Conservation (phyloP, 2,329 filamentous ascomycete genomes). For the Clarireedia paspali region DNA sequence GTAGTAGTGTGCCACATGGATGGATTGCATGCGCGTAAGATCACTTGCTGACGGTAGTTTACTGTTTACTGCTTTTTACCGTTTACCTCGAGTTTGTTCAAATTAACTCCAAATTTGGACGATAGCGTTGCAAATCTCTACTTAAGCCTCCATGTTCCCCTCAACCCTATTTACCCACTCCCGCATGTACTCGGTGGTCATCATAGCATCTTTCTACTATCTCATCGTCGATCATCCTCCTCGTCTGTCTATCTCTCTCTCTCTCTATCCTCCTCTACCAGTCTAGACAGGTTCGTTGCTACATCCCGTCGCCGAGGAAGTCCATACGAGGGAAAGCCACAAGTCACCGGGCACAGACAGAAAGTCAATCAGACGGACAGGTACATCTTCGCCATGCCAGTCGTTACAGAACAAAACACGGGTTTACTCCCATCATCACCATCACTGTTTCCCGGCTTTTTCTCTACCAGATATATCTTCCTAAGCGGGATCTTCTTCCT, state of each 20-base stretch:
- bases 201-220: neutral
- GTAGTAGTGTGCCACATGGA: conserved; percentile 4
- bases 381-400: conserved; percentile 7
- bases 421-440: neutral
- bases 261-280: neutral
- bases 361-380: neutral
- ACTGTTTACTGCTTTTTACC: neutral
- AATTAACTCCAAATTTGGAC: neutral
- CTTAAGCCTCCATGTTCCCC: conserved; percentile 10
- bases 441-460: conserved; percentile 1
- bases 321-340: neutral
- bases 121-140: conserved; percentile 5
- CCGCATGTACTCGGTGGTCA: neutral
- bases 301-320: neutral
- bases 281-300: neutral
- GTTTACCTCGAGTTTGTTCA: neutral
- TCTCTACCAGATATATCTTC: conserved; percentile 1
- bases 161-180: conserved; percentile 1
- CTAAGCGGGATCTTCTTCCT: conserved; percentile 11
- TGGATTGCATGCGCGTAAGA: conserved; percentile 9
- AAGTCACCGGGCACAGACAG: neutral
- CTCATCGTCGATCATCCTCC: neutral
- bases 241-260: neutral
- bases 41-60: conserved; percentile 8
- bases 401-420: conserved; percentile 7